Evolutionary conservation across 495 filamentous ascomycete genomes (phyloP).

Genomic region (Aspergillus asperescens): DNA sequence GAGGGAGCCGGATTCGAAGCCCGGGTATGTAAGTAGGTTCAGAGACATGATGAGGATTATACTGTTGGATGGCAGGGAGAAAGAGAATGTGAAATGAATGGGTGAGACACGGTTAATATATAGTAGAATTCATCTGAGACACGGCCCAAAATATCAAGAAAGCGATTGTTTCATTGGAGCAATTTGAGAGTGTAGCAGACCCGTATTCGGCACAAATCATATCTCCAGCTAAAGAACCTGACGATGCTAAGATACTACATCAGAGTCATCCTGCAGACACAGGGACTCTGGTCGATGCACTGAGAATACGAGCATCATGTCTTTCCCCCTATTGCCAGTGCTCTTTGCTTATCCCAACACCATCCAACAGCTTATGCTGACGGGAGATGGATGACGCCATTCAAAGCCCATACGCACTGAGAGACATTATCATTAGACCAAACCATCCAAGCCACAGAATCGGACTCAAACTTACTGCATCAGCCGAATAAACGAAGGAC

Average conservation of each 20-base stretch:
- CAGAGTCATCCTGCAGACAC: too few relatives aligned
- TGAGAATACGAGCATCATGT: too few relatives aligned
- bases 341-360: too few relatives aligned
- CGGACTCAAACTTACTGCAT: background rate
- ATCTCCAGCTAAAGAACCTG: too few relatives aligned
- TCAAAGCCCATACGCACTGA: background rate
- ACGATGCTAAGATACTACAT: too few relatives aligned
- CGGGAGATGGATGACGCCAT: background rate
- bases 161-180: background rate
- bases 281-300: too few relatives aligned
- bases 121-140: background rate
- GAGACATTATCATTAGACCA: too few relatives aligned
- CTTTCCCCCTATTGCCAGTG: too few relatives aligned
- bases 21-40: slow-evolving; percentile 25
- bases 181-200: too few relatives aligned
- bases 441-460: background rate
- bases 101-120: background rate
- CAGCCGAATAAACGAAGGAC: background rate
- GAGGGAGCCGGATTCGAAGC: slow-evolving; percentile 24
- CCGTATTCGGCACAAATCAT: too few relatives aligned
- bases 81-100: background rate
- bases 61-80: slow-evolving; percentile 6
- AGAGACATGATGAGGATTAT: slow-evolving; percentile 19
- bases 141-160: background rate
- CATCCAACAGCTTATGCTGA: too few relatives aligned